phyloP scores from a whole-genome alignment of 1,139 yeast genomes.

The Geotrichum histeridarum region DNA sequence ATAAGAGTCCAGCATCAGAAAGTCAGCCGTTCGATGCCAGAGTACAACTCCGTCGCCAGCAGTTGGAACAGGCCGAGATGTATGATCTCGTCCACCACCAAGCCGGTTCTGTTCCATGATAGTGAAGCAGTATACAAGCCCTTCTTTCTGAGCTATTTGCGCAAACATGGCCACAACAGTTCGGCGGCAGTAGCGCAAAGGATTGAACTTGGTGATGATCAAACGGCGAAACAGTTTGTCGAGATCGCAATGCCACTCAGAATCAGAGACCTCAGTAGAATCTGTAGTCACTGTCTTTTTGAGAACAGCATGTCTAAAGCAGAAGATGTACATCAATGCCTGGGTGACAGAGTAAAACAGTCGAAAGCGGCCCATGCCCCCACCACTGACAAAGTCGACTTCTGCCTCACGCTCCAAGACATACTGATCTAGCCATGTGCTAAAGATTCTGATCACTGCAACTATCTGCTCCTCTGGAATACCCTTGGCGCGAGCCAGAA shows the following conservation, averaged over 20 bases:
- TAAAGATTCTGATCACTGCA: slow-evolving; percentile 70
- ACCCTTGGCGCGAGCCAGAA: slow-evolving; percentile 77
- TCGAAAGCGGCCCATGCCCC: slow-evolving; percentile 54
- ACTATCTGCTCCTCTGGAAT: slow-evolving; percentile 66
- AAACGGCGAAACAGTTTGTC: slow-evolving; percentile 84
- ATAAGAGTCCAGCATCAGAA: slow-evolving; percentile 76
- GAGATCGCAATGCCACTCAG: slow-evolving; percentile 71
- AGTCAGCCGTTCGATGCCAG: slow-evolving; percentile 45
- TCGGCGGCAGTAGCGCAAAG: slow-evolving; percentile 86
- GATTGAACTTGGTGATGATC: slow-evolving; percentile 83
- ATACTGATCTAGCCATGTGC: slow-evolving; percentile 77
- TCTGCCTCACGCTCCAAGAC: slow-evolving; percentile 78
- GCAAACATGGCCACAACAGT: slow-evolving; percentile 95
- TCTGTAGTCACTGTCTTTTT: background rate
- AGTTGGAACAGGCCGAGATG: background rate
- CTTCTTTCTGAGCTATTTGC: slow-evolving; percentile 82
- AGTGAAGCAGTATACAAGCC: slow-evolving; percentile 87
- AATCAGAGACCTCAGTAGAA: slow-evolving; percentile 18
- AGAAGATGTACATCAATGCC: slow-evolving; percentile 81
- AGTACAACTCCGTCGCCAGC: background rate
- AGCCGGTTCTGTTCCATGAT: slow-evolving; percentile 86
- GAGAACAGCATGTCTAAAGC: slow-evolving; percentile 69
- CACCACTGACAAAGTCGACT: slow-evolving; percentile 45
- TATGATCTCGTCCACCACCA: slow-evolving; percentile 37
- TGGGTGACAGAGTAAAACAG: slow-evolving; percentile 91